Conservation (phyloP, 2,329 filamentous ascomycete genomes). For the Dryadomyces sulphureus region DNA sequence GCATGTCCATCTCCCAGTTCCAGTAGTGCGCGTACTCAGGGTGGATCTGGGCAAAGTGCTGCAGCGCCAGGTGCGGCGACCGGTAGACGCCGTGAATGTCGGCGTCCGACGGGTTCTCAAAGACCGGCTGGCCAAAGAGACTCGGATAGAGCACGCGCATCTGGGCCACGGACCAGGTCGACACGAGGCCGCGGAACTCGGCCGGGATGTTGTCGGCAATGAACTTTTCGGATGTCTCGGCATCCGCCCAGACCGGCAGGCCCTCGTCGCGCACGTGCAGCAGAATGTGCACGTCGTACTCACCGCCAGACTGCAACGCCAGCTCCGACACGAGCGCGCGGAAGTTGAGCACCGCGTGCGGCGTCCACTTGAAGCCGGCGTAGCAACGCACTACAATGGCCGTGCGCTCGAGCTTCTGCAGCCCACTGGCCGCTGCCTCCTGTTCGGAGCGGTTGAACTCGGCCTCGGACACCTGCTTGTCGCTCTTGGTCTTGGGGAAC, state of each 20-base stretch:
- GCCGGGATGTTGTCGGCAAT: constrained; percentile 51
- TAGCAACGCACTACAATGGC: constrained; percentile 72
- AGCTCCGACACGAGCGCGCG: constrained; percentile 70
- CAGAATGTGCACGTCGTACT: constrained; percentile 72
- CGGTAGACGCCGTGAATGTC: constrained; percentile 58
- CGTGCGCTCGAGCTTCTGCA: constrained; percentile 40
- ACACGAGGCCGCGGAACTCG: constrained; percentile 69
- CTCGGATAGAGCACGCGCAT: constrained; percentile 66
- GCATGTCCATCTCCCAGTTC: constrained; percentile 59
- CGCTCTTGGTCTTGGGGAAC: constrained; percentile 3
- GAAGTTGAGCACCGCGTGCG: constrained; percentile 65
- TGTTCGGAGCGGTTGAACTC: background rate
- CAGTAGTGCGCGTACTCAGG: constrained; percentile 53
- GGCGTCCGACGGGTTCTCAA: constrained; percentile 36
- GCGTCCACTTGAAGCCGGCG: constrained; percentile 63
- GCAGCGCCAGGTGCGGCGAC: constrained; percentile 45
- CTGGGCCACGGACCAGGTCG: constrained; percentile 72
- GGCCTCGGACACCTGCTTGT: constrained; percentile 6
- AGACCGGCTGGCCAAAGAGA: constrained; percentile 53
- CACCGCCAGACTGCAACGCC: constrained; percentile 60
- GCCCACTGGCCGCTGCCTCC: background rate
- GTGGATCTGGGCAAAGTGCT: constrained; percentile 48
- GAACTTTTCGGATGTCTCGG: constrained; percentile 55
- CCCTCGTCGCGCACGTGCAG: constrained; percentile 73
- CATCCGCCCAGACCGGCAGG: constrained; percentile 68